These are phyloP conservation scores for Phascolomyces articulosus DNA, from an alignment of 371 early-diverging fungal species.

Conservation along the genomic window DNA sequence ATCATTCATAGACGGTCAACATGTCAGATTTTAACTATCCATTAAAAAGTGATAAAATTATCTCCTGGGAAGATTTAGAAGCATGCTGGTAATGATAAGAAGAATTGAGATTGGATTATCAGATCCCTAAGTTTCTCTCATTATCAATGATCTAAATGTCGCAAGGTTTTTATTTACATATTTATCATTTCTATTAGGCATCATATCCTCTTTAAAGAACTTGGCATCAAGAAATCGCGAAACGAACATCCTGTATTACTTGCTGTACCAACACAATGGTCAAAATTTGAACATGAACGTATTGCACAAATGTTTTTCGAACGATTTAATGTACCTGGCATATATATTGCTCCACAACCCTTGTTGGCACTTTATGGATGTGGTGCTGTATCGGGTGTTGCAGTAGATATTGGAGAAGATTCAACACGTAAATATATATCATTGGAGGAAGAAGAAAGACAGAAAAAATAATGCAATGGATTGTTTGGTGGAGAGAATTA, in stretches of 20 bases:
- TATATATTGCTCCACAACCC: slow-evolving; percentile 84
- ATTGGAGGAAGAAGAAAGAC: no score
- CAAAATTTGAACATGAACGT: slow-evolving; percentile 80
- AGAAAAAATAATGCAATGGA: slow-evolving; percentile 56
- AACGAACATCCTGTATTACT: slow-evolving; percentile 83
- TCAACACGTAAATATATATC: slow-evolving; percentile 56
- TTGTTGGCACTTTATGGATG: slow-evolving; percentile 82
- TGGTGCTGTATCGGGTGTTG: slow-evolving; percentile 77
- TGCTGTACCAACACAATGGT: slow-evolving; percentile 82
- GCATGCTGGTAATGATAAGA: slow-evolving; percentile 62
- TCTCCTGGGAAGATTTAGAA: slow-evolving; percentile 79
- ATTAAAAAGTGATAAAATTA: slow-evolving; percentile 62
- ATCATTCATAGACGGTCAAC: slow-evolving; percentile 26
- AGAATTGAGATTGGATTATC: no score
- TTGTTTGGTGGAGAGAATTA: background rate
- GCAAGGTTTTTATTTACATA: background rate
- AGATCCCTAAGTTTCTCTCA: background rate
- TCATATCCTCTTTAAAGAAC: slow-evolving; percentile 77
- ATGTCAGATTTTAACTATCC: slow-evolving; percentile 57
- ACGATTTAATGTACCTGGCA: slow-evolving; percentile 84
- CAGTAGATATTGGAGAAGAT: slow-evolving; percentile 89
- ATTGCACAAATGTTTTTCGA: slow-evolving; percentile 91
- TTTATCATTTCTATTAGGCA: slow-evolving; percentile 45
- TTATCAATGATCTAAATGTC: background rate
- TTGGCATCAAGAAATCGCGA: slow-evolving; percentile 72